Conservation (phyloP, 495 filamentous ascomycete genomes). For the Hyphodiscus hymeniophilus region DNA sequence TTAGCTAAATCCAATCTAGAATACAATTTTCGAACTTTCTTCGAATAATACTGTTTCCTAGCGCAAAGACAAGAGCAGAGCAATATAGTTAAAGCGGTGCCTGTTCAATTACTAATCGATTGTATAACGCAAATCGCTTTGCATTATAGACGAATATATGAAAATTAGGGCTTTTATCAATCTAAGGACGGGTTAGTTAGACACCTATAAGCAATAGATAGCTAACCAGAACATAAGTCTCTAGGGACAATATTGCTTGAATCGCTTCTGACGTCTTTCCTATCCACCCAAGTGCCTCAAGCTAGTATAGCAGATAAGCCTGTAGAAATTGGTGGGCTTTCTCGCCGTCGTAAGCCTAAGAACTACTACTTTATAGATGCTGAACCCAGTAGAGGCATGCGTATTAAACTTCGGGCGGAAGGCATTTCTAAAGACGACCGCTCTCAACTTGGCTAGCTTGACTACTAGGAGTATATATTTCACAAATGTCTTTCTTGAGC, state of each 20-base stretch:
- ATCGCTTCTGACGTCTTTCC: constrained; percentile 11
- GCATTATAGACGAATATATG: constrained; percentile 3
- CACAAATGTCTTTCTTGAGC: constrained; percentile 1
- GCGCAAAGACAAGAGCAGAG: constrained; percentile 5
- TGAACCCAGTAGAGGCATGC: constrained; percentile 7
- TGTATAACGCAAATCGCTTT: constrained; percentile 5
- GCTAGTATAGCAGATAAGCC: constrained; percentile 4
- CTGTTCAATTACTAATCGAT: constrained; percentile 3
- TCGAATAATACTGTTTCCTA: constrained; percentile 4
- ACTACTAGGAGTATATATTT: background rate
- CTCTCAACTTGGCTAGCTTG: background rate
- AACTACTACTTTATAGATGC: constrained; percentile 6
- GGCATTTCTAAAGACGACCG: background rate
- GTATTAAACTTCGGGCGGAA: no score
- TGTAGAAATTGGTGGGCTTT: constrained; percentile 7
- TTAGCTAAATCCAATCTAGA: background rate
- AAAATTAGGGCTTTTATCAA: constrained; percentile 5
- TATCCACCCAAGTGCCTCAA: constrained; percentile 10
- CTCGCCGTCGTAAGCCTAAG: constrained; percentile 4
- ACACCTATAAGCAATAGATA: background rate
- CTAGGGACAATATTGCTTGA: constrained; percentile 4
- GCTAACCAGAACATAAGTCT: constrained; percentile 2
- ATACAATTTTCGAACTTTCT: background rate
- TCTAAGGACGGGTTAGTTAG: constrained; percentile 6
- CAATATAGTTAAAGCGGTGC: constrained; percentile 4